Percentiles rank a stretch among this genome's conserved stretches.
phyloP scores from a whole-genome alignment of 352 stramenopile genomes.

The Phytophthora syringae region DNA sequence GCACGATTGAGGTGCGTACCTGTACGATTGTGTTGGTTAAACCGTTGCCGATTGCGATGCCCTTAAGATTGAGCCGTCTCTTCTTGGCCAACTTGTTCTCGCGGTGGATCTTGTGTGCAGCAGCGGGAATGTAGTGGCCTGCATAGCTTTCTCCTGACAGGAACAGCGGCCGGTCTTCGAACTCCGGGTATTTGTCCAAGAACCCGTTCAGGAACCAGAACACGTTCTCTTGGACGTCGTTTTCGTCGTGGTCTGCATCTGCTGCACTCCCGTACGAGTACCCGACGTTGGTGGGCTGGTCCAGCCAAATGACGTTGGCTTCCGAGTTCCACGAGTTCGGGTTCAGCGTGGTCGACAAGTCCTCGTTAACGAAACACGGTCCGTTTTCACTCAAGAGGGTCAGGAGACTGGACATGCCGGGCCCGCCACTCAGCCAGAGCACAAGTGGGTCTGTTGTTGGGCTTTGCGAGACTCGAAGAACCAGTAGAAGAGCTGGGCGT shows the following conservation, averaged over 20 bases:
- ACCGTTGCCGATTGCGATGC: constrained; percentile 68
- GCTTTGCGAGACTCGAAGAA: constrained; percentile 59
- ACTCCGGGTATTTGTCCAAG: constrained; percentile 55
- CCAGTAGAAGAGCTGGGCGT: constrained; percentile 76
- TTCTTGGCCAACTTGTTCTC: constrained; percentile 37
- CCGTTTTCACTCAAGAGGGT: constrained; percentile 66
- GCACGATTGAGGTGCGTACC: constrained; percentile 10
- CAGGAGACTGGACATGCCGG: constrained; percentile 52
- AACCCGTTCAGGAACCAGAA: constrained; percentile 61
- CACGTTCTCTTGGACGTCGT: constrained; percentile 54
- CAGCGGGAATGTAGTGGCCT: constrained; percentile 60
- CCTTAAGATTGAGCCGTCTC: constrained; percentile 48
- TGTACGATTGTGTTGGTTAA: constrained; percentile 50
- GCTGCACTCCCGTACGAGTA: constrained; percentile 47
- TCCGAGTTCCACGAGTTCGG: constrained; percentile 56
- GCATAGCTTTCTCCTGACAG: constrained; percentile 65
- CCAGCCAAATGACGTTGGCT: constrained; percentile 67
- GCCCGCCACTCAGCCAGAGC: constrained; percentile 62
- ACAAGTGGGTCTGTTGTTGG: constrained; percentile 50
- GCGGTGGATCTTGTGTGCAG: constrained; percentile 54
- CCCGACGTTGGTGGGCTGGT: constrained; percentile 56
- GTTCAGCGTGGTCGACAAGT: constrained; percentile 47
- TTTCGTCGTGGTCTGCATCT: constrained; percentile 44
- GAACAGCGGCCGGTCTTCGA: constrained; percentile 51
- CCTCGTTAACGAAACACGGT: constrained; percentile 50